Evolutionary conservation across 2,329 filamentous ascomycete genomes (phyloP), one percentile per base, ranked within the genome.

Genomic region (Aspergillus ochraceoroseus): DNA sequence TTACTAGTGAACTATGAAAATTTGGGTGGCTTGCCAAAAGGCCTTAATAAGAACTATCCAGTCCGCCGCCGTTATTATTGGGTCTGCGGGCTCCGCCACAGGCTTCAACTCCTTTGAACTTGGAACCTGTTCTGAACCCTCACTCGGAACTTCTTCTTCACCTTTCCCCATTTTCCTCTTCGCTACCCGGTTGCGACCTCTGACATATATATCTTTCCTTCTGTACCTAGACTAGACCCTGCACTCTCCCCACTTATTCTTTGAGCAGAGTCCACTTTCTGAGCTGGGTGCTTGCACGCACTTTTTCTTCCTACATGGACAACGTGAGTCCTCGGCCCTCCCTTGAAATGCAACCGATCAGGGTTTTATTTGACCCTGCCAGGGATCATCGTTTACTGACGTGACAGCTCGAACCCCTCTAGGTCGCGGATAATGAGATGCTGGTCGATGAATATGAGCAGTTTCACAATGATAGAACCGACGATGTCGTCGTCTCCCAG

Each of bases 401-500:
- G 32, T 23, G 30, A 30, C 48, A 62, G 53, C 44, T 52, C 60
- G 38, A 44, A 47, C 28, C 38, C 45, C 41, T 53, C 31, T 60
- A 80, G 76, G 68, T 77, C 57, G 54, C 63, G 51, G 75, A 74
- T 53, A 76, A 71, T 65, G 77, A 80, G 55, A 80, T 80, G 75
- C 69, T 80, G 61, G 71, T 81, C 54, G 77, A 81, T 55, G 67
- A 70, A 46, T 69, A 70, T 50, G 70, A 71, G 39, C 67, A 75
- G 48, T 77, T 78, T 57, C 77, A 73, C 59, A 75, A 80, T 66
- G 77, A 80, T 58, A 76, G 78, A 61, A 72, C 73, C 44, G 68
- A 78, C 57, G 76, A 80, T 47, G 76, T 78, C 58, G 77, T 80
- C 59, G 79, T 81, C 54, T 75, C 76, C 30, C 74, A 74, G 45